Evolutionary conservation across 345 rosid genomes (phyloP).

Genomic region (Camelina neglecta): DNA sequence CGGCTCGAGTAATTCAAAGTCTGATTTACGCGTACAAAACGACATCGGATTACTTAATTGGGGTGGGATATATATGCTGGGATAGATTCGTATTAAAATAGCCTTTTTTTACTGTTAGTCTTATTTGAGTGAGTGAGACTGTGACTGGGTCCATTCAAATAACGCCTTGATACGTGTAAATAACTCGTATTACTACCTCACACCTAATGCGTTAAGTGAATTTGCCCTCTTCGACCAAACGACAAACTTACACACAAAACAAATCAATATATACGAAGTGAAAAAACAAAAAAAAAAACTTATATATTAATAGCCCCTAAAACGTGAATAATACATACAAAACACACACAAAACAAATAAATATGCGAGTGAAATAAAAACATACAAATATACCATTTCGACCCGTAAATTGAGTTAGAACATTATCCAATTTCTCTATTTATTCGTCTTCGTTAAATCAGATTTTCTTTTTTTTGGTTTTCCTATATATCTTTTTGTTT

Average conservation of each 20-base stretch:
- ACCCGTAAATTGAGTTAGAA: not conserved
- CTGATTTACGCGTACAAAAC: constrained; percentile 6
- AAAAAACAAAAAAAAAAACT: not conserved
- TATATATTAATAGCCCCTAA: not conserved
- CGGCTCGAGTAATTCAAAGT: not conserved
- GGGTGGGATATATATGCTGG: constrained; percentile 15
- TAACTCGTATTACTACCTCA: not conserved
- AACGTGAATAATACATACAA: not conserved
- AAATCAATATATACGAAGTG: constrained; percentile 18
- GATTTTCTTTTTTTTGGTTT: not conserved
- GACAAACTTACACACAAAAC: constrained; percentile 39
- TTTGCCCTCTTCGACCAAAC: constrained; percentile 35
- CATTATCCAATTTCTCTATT: not conserved
- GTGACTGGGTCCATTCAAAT: constrained; percentile 30
- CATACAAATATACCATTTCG: not conserved
- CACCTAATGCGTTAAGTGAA: constrained; percentile 26
- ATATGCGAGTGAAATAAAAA: constrained; percentile 12
- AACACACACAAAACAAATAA: constrained; percentile 10
- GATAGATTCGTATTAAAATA: constrained; percentile 13
- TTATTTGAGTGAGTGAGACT: constrained; percentile 37
- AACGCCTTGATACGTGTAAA: constrained; percentile 39
- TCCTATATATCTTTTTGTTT: not conserved
- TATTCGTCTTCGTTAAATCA: not conserved
- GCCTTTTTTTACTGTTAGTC: constrained; percentile 24
- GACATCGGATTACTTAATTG: constrained; percentile 15